Conservation (phyloP, 257 asterid genomes). For the Marsdenia floribunda region DNA sequence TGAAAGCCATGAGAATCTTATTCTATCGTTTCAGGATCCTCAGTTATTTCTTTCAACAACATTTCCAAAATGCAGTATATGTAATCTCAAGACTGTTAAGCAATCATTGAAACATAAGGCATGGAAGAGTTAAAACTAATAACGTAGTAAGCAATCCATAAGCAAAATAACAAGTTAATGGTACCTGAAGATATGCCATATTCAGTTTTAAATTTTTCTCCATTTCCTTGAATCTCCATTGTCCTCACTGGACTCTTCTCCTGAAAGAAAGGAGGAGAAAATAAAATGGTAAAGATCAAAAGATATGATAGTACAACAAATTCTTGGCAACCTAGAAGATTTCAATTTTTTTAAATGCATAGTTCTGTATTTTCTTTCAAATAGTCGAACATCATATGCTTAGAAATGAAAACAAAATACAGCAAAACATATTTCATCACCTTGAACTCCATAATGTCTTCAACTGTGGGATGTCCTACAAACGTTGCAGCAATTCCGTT, state of each 20-base stretch:
- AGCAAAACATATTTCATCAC: conserved; percentile 21
- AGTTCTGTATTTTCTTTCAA: background rate
- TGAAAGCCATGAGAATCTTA: background rate
- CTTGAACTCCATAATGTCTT: conserved; percentile 67
- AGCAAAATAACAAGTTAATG: conserved; percentile 4
- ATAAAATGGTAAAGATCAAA: background rate
- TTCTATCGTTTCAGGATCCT: background rate
- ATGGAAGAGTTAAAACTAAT: background rate
- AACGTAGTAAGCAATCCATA: conserved; percentile 13
- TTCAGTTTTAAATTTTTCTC: conserved; percentile 48
- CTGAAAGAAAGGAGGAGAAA: conserved; percentile 23
- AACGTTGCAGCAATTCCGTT: conserved; percentile 79
- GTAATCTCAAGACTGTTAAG: background rate
- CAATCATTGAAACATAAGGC: background rate
- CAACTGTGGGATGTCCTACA: conserved; percentile 93
- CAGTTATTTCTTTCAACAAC: background rate
- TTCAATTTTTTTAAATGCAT: background rate
- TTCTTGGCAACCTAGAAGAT: background rate
- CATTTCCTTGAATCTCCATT: conserved; percentile 54
- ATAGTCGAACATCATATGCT: background rate
- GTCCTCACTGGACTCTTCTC: conserved; percentile 28
- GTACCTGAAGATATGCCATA: conserved; percentile 70
- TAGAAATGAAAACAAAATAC: conserved; percentile 1
- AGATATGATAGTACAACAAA: background rate
- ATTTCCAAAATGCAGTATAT: background rate